phyloP scores from a whole-genome alignment of 2,329 filamentous ascomycete species.

The Monilinia laxa region DNA sequence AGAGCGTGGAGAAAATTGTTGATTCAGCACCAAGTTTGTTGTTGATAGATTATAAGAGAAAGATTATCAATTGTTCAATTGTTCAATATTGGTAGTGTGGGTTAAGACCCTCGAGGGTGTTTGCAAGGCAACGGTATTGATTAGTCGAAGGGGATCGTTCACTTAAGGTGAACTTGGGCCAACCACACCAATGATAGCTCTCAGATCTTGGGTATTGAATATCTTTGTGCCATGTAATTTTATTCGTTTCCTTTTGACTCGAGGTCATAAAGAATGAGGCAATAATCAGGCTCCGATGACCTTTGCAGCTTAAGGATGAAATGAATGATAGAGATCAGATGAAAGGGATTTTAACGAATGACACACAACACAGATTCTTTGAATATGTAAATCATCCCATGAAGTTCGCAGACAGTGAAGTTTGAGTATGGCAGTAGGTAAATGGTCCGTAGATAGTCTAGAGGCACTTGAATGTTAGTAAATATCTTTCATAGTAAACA shows the following conservation, averaged over 20 bases:
- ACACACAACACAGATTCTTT: slow-evolving; percentile 1
- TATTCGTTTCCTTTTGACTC: background rate
- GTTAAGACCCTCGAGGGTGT: slow-evolving; percentile 16
- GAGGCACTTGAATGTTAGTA: slow-evolving; percentile 15
- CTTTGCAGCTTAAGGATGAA: background rate
- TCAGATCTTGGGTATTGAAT: background rate
- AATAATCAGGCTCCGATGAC: background rate
- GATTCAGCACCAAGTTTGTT: slow-evolving; percentile 22
- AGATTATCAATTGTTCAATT: slow-evolving; percentile 12
- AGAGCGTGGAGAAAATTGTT: slow-evolving; percentile 21
- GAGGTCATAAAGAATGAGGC: background rate
- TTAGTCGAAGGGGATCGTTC: background rate
- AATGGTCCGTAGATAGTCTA: slow-evolving; percentile 11
- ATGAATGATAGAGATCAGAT: slow-evolving; percentile 9
- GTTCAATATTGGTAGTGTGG: slow-evolving; percentile 8
- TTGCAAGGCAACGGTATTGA: slow-evolving; percentile 25
- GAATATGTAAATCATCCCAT: background rate
- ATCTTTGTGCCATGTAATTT: background rate
- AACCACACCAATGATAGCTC: slow-evolving; percentile 5
- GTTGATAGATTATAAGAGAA: slow-evolving; percentile 22
- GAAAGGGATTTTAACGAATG: slow-evolving; percentile 4
- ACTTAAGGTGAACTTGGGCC: background rate
- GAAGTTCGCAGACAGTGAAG: background rate
- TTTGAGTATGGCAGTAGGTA: slow-evolving; percentile 5
- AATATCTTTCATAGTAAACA: slow-evolving; percentile 11